These are phyloP conservation scores for Septoria linicola DNA, from an alignment of 2,329 filamentous ascomycete genomes.

Conservation along the genomic window DNA sequence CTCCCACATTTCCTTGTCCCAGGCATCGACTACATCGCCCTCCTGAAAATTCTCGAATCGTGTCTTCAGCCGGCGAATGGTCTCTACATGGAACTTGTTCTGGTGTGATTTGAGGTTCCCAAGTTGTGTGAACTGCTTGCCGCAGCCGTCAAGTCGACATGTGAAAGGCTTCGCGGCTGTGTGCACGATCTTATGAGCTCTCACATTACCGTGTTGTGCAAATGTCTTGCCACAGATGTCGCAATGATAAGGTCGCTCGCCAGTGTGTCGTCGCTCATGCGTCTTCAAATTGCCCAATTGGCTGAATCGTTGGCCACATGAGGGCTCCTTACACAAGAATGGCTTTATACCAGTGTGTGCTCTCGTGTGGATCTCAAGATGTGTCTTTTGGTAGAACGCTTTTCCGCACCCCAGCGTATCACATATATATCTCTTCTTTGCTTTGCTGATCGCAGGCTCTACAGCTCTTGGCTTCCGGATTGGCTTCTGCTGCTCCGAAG, in stretches of 20 bases:
- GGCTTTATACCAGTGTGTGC: conserved; percentile 89
- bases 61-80: conserved; percentile 65
- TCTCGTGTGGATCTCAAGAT: conserved; percentile 83
- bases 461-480: conserved; percentile 7
- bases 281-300: conserved; percentile 92
- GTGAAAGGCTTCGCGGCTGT: conserved; percentile 72
- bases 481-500: conserved; percentile 20
- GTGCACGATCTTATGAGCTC: conserved; percentile 80
- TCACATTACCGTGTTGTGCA: conserved; percentile 80
- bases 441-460: conserved; percentile 24
- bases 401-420: conserved; percentile 72
- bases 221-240: conserved; percentile 78
- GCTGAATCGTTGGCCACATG: conserved; percentile 78
- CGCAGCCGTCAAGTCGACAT: conserved; percentile 79
- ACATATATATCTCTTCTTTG: conserved; percentile 71
- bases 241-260: conserved; percentile 80
- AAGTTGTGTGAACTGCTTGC: conserved; percentile 83
- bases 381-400: conserved; percentile 86
- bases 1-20: conserved; percentile 75
- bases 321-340: conserved; percentile 75
- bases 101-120: conserved; percentile 96
- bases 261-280: conserved; percentile 82
- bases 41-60: conserved; percentile 67
- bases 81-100: conserved; percentile 85
- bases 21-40: conserved; percentile 61